Evolutionary conservation across 2,329 filamentous ascomycete species (phyloP).

Genomic region (Hawksworthiomyces lignivorus): DNA sequence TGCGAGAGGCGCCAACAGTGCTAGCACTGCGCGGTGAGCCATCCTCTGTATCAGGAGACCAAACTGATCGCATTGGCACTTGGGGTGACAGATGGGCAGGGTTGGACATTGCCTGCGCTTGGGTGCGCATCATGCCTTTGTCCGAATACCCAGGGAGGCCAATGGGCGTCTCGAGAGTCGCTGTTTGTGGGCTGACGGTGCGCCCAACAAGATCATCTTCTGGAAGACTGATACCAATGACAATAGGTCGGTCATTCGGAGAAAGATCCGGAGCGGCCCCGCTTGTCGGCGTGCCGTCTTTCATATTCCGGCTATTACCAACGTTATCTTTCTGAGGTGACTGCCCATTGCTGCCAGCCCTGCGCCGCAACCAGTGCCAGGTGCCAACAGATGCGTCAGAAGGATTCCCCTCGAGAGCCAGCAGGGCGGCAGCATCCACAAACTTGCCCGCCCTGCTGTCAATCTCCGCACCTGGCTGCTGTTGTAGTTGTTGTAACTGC

Average conservation of each 20-base stretch:
- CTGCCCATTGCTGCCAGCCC: slow-evolving; percentile 23
- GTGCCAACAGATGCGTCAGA: slow-evolving; percentile 47
- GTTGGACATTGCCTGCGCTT: slow-evolving; percentile 11
- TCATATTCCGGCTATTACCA: neutral
- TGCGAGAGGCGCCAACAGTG: slow-evolving; percentile 24
- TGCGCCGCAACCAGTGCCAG: slow-evolving; percentile 48
- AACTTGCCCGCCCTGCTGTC: slow-evolving; percentile 36
- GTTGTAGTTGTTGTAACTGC: slow-evolving; percentile 8
- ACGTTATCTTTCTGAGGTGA: slow-evolving; percentile 19
- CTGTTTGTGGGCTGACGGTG: slow-evolving; percentile 45
- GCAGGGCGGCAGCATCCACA: slow-evolving; percentile 51
- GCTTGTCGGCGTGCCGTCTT: slow-evolving; percentile 15
- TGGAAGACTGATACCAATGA: slow-evolving; percentile 63
- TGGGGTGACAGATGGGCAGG: slow-evolving; percentile 18
- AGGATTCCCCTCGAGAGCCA: slow-evolving; percentile 50
- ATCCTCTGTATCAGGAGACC: slow-evolving; percentile 56
- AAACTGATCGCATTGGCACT: slow-evolving; percentile 41
- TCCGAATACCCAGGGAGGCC: slow-evolving; percentile 21
- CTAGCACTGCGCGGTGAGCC: slow-evolving; percentile 32
- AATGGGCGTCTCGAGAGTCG: slow-evolving; percentile 32
- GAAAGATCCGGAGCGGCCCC: slow-evolving; percentile 44
- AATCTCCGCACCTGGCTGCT: slow-evolving; percentile 15
- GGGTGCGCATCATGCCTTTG: neutral
- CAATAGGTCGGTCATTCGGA: slow-evolving; percentile 61
- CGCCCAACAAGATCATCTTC: slow-evolving; percentile 39